Evolutionary conservation across 2,329 filamentous ascomycete genomes (phyloP).

Genomic region (Paecilomyces dactylethromorphus): DNA sequence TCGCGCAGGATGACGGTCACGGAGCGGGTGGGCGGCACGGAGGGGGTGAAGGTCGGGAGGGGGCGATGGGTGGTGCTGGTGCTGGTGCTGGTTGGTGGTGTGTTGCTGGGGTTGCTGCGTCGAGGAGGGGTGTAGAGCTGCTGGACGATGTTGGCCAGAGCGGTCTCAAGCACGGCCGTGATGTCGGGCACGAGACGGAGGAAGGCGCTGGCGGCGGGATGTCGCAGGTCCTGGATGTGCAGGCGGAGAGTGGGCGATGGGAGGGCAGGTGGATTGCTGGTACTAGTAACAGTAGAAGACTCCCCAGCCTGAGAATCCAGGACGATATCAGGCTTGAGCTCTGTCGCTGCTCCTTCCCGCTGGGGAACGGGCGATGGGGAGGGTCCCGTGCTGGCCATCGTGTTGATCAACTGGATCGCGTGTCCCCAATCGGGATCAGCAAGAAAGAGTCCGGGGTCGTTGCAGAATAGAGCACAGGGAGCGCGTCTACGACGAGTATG

Average conservation of each 20-base stretch:
- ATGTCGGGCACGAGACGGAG: slow-evolving; percentile 59
- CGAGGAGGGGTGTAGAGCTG: slow-evolving; percentile 59
- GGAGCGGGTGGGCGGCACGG: slow-evolving; percentile 64
- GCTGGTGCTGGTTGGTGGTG: slow-evolving; percentile 4
- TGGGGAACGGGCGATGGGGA: background rate
- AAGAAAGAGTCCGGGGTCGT: too few relatives aligned
- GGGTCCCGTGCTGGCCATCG: background rate
- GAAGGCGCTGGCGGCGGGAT: slow-evolving; percentile 59
- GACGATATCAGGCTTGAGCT: background rate
- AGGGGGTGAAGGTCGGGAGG: slow-evolving; percentile 20
- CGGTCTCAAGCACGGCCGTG: slow-evolving; percentile 51
- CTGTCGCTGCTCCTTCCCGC: background rate
- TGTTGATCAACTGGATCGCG: background rate
- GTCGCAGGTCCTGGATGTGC: slow-evolving; percentile 38
- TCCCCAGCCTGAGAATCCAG: background rate
- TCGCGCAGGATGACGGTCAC: slow-evolving; percentile 74
- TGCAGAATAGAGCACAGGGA: too few relatives aligned
- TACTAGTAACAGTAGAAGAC: background rate
- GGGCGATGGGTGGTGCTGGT: slow-evolving; percentile 3
- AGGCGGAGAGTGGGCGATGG: slow-evolving; percentile 10
- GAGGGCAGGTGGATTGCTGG: background rate
- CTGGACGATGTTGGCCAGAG: slow-evolving; percentile 62
- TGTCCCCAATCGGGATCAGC: too few relatives aligned
- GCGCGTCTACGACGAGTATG: too few relatives aligned
- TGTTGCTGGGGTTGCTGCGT: background rate